These are phyloP conservation scores for Grosmannia serpens DNA, from an alignment of 2,329 filamentous ascomycete genomes.

Conservation along the genomic window DNA sequence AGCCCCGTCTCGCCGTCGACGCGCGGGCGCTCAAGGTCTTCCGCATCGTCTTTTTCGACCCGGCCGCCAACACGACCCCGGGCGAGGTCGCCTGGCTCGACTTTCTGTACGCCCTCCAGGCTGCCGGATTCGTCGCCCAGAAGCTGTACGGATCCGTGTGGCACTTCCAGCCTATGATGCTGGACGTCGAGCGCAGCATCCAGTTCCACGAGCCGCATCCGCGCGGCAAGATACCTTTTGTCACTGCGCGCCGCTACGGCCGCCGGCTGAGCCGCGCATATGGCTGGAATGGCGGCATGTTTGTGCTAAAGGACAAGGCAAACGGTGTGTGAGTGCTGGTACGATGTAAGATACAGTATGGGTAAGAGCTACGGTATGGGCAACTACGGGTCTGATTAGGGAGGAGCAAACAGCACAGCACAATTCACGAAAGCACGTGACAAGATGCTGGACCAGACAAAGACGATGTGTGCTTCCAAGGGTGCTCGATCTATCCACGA, in stretches of 20 bases:
- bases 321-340: too few relatives aligned
- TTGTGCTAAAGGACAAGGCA: conserved; percentile 17
- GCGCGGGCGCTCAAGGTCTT: conserved; percentile 23
- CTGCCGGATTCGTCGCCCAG: conserved; percentile 36
- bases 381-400: too few relatives aligned
- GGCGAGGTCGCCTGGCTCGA: conserved; percentile 42
- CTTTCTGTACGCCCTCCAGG: conserved; percentile 39
- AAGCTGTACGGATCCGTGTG: conserved; percentile 51
- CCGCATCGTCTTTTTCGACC: conserved; percentile 28
- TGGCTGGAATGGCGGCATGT: conserved; percentile 37
- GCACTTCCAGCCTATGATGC: conserved; percentile 37
- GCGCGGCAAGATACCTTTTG: conserved; percentile 35
- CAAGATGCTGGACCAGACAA: too few relatives aligned
- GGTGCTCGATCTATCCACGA: too few relatives aligned
- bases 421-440: too few relatives aligned
- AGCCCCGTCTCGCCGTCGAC: conserved; percentile 16
- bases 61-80: conserved; percentile 20
- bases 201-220: conserved; percentile 53
- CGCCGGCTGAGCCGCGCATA: conserved; percentile 36
- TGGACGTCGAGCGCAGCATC: conserved; percentile 35
- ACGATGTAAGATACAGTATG: too few relatives aligned
- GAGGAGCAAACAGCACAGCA: too few relatives aligned
- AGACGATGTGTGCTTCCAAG: too few relatives aligned
- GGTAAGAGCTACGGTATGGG: too few relatives aligned
- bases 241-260: conserved; percentile 32